A percentile compares a stretch with the other conserved stretches of the same genome.
Evolutionary conservation across 2,329 filamentous ascomycete species (phyloP).

Genomic region (Claviceps sp.): DNA sequence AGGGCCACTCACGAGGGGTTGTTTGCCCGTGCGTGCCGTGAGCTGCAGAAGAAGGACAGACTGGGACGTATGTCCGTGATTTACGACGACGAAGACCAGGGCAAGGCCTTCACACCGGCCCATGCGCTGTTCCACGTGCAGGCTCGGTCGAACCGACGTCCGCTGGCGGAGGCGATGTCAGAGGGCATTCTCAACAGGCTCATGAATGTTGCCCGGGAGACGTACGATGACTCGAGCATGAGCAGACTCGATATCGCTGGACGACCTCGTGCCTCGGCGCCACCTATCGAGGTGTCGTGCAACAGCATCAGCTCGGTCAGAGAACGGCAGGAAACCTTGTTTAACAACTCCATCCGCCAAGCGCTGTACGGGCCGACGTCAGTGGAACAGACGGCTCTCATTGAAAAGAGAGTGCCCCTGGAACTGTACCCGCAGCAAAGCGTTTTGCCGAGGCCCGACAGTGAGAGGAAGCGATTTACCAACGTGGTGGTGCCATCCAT

Average conservation of each 20-base stretch:
- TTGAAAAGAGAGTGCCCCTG: slow-evolving; percentile 59
- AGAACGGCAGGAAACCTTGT: slow-evolving; percentile 63
- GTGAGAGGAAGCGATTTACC: slow-evolving; percentile 72
- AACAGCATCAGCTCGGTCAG: slow-evolving; percentile 49
- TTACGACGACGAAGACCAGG: slow-evolving; percentile 51
- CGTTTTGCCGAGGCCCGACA: slow-evolving; percentile 66
- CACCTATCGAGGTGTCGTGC: slow-evolving; percentile 71
- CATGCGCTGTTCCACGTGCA: slow-evolving; percentile 76
- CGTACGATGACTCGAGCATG: slow-evolving; percentile 58
- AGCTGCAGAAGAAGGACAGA: slow-evolving; percentile 41
- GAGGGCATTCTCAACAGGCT: slow-evolving; percentile 63
- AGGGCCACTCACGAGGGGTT: slow-evolving; percentile 54
- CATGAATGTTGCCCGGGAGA: slow-evolving; percentile 60
- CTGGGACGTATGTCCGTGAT: slow-evolving; percentile 52
- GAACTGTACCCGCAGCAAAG: slow-evolving; percentile 47
- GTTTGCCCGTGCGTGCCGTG: slow-evolving; percentile 58
- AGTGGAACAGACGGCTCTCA: slow-evolving; percentile 57
- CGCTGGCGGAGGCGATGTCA: slow-evolving; percentile 54
- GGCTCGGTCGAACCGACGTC: slow-evolving; percentile 50
- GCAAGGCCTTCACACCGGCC: slow-evolving; percentile 50
- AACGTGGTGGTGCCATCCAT: slow-evolving; percentile 91
- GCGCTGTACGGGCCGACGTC: slow-evolving; percentile 55
- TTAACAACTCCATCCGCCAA: slow-evolving; percentile 65
- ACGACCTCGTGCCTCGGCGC: slow-evolving; percentile 65
- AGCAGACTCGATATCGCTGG: slow-evolving; percentile 69